Evolutionary conservation across 73 alveolate species (phyloP).

Genomic region (Diophrys appendiculata): DNA sequence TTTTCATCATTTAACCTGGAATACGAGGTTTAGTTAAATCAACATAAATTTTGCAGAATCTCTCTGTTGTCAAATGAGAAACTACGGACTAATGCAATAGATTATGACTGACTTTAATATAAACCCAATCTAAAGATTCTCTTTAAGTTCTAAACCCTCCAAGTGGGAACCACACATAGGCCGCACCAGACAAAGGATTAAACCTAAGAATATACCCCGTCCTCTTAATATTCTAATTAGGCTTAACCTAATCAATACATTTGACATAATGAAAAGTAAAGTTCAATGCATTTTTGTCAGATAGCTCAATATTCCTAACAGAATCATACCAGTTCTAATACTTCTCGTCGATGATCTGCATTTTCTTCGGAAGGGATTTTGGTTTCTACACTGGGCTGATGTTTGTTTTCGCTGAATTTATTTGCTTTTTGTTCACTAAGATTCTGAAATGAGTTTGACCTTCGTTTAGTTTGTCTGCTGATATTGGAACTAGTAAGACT

Average conservation of each 20-base stretch:
- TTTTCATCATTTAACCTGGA: not conserved
- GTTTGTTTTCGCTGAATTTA: not conserved
- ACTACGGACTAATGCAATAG: not conserved
- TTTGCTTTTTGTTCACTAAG: not conserved
- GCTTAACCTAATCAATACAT: not conserved
- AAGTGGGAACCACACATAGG: not conserved
- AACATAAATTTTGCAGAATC: not conserved
- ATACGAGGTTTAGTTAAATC: not conserved
- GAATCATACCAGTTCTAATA: not conserved
- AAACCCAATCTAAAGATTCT: not conserved
- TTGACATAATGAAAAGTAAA: not conserved
- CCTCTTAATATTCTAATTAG: not conserved
- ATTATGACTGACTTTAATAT: not conserved
- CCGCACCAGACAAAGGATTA: not conserved
- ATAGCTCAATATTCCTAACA: not conserved
- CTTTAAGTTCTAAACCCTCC: not conserved
- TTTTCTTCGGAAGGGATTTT: not conserved
- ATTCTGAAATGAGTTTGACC: not conserved
- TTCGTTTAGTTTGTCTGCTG: not conserved
- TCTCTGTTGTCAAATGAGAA: not conserved
- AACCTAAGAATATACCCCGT: not conserved
- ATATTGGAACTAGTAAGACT: not conserved
- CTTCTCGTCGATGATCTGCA: not conserved
- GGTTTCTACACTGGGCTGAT: not conserved
- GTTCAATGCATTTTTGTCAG: not conserved